Evolutionary conservation across 129 eudicot species (phyloP).

Genomic region (Arctium lappa): DNA sequence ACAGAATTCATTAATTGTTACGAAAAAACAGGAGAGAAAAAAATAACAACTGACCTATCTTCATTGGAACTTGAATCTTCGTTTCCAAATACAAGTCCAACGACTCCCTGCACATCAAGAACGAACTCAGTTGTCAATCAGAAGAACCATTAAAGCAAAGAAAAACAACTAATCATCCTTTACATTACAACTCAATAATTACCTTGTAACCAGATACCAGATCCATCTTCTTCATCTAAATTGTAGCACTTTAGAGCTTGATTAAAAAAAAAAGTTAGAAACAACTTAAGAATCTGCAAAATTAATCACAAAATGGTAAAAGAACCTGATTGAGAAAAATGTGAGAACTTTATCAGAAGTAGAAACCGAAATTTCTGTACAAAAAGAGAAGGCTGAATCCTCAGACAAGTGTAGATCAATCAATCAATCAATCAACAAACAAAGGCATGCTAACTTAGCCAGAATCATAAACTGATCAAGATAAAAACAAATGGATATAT

Average conservation of each 20-base stretch:
- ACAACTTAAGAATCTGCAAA: conserved; percentile 10
- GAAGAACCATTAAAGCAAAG: not conserved
- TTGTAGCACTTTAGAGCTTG: not conserved
- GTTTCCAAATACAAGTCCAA: conserved; percentile 76
- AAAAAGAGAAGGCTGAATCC: not conserved
- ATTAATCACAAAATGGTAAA: not conserved
- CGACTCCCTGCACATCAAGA: conserved; percentile 57
- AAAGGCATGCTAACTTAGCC: conserved; percentile 9
- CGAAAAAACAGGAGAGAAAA: not conserved
- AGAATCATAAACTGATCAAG: not conserved
- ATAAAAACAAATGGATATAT: not conserved
- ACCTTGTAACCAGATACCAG: conserved; percentile 47
- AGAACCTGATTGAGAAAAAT: not conserved
- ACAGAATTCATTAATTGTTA: not conserved
- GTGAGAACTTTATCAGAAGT: not conserved
- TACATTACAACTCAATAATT: not conserved
- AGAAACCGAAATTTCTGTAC: not conserved
- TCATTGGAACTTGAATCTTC: conserved; percentile 71
- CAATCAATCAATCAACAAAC: not conserved
- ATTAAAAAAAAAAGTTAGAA: not conserved
- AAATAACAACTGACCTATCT: conserved; percentile 48
- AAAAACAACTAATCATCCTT: not conserved
- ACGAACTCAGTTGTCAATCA: not conserved
- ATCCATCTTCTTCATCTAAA: conserved; percentile 34
- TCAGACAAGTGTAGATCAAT: conserved; percentile 10